Evolutionary conservation across 83 land plant genomes (phyloP).

Genomic region (Diphasiastrum complanatum): DNA sequence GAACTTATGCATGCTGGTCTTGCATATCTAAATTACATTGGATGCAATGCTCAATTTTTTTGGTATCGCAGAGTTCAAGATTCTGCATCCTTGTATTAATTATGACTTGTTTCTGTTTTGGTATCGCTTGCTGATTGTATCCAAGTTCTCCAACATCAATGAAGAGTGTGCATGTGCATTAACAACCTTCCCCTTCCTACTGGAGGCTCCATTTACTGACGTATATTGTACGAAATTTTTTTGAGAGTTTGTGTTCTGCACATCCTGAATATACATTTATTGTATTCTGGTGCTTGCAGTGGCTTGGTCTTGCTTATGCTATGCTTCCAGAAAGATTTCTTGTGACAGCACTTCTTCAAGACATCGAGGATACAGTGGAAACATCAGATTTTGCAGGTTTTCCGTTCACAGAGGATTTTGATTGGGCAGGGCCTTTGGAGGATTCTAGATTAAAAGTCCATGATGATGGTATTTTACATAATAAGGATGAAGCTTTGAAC

Average conservation of each 20-base stretch:
- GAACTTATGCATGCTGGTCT: no score
- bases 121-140: no score
- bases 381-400: constrained; percentile 16
- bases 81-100: no score
- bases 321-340: constrained; percentile 34
- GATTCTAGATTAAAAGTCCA: not conserved
- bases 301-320: constrained; percentile 36
- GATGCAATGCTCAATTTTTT: no score
- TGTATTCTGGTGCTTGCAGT: constrained; percentile 24
- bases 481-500: no score
- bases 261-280: not conserved
- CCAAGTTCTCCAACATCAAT: no score
- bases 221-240: constrained; percentile 11
- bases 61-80: no score
- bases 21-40: no score
- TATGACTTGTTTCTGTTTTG: no score
- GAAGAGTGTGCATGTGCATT: no score
- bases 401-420: constrained; percentile 30
- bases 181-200: no score
- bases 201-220: constrained; percentile 4
- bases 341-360: constrained; percentile 27
- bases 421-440: constrained; percentile 30
- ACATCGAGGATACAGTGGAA: constrained; percentile 15
- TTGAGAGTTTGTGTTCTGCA: not conserved
- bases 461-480: not conserved